These are phyloP conservation scores for Botrytis elliptica DNA, from an alignment of 2,329 filamentous ascomycete genomes.

Conservation along the genomic window DNA sequence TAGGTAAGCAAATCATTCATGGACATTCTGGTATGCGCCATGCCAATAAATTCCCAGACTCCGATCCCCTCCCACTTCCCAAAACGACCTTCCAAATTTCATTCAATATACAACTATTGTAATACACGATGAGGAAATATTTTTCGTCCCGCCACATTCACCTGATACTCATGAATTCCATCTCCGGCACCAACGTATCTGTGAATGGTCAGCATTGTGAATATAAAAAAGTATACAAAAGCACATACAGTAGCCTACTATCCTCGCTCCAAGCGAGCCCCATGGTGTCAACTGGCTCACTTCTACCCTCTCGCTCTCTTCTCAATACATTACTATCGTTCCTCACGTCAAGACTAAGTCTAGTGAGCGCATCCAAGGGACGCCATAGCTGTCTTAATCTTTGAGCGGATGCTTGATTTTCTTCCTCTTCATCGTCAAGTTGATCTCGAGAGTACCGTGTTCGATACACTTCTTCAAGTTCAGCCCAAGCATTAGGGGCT, in stretches of 20 bases:
- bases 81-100: neutral
- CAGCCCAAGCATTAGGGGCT: conserved; percentile 42
- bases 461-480: conserved; percentile 46
- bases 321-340: conserved; percentile 34
- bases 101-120: conserved; percentile 42
- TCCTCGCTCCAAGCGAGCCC: conserved; percentile 63
- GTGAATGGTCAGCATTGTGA: conserved; percentile 18
- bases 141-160: conserved; percentile 63
- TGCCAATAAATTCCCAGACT: neutral
- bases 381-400: conserved; percentile 36
- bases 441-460: conserved; percentile 38
- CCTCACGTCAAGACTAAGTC: conserved; percentile 32
- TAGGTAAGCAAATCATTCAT: neutral
- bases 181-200: conserved; percentile 67
- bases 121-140: conserved; percentile 55
- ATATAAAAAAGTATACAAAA: neutral
- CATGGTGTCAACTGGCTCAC: conserved; percentile 53
- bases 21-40: neutral
- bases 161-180: conserved; percentile 71
- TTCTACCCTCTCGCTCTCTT: conserved; percentile 27
- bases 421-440: conserved; percentile 36
- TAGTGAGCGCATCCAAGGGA: conserved; percentile 26
- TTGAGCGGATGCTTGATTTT: conserved; percentile 38
- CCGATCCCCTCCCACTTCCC: neutral
- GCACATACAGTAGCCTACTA: conserved; percentile 56